Base-by-base conservation (phyloP, 116 monocot genomes). In the Papilionanthe hybrid region DNA sequence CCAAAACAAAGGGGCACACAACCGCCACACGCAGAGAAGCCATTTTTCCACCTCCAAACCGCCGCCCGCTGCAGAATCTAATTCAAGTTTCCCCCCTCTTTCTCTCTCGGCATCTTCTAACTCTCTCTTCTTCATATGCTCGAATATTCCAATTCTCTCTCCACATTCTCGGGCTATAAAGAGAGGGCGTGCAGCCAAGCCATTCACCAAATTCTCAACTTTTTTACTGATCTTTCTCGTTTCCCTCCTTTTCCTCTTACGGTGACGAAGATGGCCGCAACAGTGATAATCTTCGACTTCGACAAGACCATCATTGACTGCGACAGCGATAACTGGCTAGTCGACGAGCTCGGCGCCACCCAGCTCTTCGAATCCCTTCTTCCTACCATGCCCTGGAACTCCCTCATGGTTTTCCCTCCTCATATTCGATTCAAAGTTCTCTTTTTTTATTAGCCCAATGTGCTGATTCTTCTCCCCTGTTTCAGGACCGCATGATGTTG, bases 401-500 rank as follows among this genome's bases (percentile, higher is more conserved):
- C 85, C 72, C 83, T 83, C 80, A 87, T 90, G 85, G 89, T 86
- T 53, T 37, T 56, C 29, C 42, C 6, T 10, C 15, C 0, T 60
- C 58, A 27, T 72, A 60, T 25, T 25, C 60, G 53, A 53, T 53
- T 53, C 13, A 15, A 29, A 45, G 7, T 12, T 42, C 72, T 41
- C 18, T 42, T n/a, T 73, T 28, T 5, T 71, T 0, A 45, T 73
- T 73, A 0, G n/a, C n/a, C 7, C 44, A 44, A 73, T 73, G 53
- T 53, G 53, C 53, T 15, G 2, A 17, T 32, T 37, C 32, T 37
- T 32, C 9, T 17, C 0, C 23, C 9, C 20, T 75, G 75, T 75
- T 22, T 11, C 82, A 94, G 94, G 91, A 89, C 74, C 80, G 12
- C 68, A 89, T 95, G 77, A 92, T 91, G 95, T 55, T 63, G 10